phyloP scores from a whole-genome alignment of 2,329 filamentous ascomycete genomes.

The Anisogramma anomala region DNA sequence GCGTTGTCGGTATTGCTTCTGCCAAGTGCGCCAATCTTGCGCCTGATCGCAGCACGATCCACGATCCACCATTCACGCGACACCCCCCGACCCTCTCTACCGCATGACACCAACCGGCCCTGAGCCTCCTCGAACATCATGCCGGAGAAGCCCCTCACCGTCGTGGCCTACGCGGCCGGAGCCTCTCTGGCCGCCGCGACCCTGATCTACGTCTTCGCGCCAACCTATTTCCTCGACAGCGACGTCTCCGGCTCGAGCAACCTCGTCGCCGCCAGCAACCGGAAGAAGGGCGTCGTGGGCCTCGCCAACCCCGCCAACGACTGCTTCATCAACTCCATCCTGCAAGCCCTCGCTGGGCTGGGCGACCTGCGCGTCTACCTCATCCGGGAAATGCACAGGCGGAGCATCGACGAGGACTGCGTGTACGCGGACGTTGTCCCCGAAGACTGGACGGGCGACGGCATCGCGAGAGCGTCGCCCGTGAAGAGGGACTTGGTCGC shows the following conservation, averaged over 20 bases:
- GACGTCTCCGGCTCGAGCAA: conserved; percentile 34
- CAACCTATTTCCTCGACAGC: conserved; percentile 90
- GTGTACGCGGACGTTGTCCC: conserved; percentile 58
- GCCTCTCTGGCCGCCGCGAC: conserved; percentile 91
- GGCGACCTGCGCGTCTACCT: conserved; percentile 83
- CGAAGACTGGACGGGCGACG: conserved; percentile 19
- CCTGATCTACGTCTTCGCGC: conserved; percentile 92
- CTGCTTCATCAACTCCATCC: conserved; percentile 91
- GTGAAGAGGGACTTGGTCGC: conserved; percentile 37
- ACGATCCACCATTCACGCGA: too few relatives aligned
- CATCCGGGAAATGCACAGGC: conserved; percentile 79
- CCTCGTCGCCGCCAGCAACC: conserved; percentile 22
- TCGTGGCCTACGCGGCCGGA: conserved; percentile 87
- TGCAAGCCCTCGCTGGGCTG: conserved; percentile 84
- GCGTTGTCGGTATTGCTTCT: too few relatives aligned
- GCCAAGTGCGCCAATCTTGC: too few relatives aligned
- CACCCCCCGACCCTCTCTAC: too few relatives aligned
- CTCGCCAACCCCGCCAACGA: conserved; percentile 87
- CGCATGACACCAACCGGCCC: too few relatives aligned
- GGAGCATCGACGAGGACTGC: conserved; percentile 64
- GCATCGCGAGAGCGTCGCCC: conserved; percentile 14
- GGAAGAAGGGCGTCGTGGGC: conserved; percentile 82
- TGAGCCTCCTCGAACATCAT: conserved; percentile 40
- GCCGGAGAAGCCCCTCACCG: conserved; percentile 72
- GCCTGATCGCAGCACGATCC: too few relatives aligned